Evolutionary conservation across 441 rosid species (phyloP), one percentile per base, ranked within the genome.

Genomic region (Erodium moschatum): DNA sequence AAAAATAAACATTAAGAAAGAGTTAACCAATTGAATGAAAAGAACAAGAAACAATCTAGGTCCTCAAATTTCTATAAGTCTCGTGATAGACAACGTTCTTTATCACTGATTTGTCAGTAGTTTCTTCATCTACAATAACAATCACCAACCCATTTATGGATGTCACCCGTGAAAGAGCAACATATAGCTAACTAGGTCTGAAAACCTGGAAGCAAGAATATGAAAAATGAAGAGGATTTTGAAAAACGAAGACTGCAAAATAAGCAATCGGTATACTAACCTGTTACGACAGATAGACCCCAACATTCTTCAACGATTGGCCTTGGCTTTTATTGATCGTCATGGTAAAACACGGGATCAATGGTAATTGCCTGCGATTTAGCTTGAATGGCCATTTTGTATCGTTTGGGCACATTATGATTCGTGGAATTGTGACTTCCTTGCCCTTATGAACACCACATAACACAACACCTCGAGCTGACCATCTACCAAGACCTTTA

Each of bases 291-390:
- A 74, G 1, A 18, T 24, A 74, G 1, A 74, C 0, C 2, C 73
- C 42, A 11, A 74, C 67, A 1, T n/a, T 0, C 0, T 54, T 13
- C 0, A 69, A n/a, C 0, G 73, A 42, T 65, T 76, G 67, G 0
- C 72, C 35, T 52, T 63, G 72, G 8, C 69, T 75, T 9, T 75
- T 71, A 2, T 75, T 67, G 2, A 75, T 67, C 0, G 69, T 67
- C 75, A 68, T 74, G 1, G 50, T 56, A 60, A 6, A 74, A 5
- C 48, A 54, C 5, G 44, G 0, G 0, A 4, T 10, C 7, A 72
- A 0, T 9, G 75, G 75, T 12, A 71, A 65, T 42, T 68, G 73
- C 4, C 64, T 75, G 0, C 63, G 4, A 2, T 58, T 65, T 0
- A 74, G 20, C 1, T 20, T 4, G 7, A 69, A 74, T 8, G 73